A percentile compares a stretch with the other conserved stretches of the same genome.
These are phyloP conservation scores for Pichia kluyveri DNA, from an alignment of 805 yeast genomes.

Conservation along the genomic window DNA sequence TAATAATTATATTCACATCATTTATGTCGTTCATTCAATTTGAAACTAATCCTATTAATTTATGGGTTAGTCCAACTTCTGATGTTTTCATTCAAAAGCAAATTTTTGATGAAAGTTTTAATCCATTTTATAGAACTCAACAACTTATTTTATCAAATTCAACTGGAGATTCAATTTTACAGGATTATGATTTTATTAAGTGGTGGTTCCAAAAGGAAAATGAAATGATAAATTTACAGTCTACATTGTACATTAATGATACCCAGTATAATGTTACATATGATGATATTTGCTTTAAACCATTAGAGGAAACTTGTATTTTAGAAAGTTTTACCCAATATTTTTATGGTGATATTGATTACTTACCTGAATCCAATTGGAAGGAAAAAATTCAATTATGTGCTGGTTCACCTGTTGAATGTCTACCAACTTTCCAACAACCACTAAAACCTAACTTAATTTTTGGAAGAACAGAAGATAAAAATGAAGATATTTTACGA, in stretches of 20 bases:
- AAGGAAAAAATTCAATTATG: conserved; percentile 44
- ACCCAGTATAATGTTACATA: conserved; percentile 25
- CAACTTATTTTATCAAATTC: conserved; percentile 70
- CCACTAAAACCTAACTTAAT: conserved; percentile 68
- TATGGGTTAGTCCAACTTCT: conserved; percentile 84
- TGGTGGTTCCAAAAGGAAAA: conserved; percentile 89
- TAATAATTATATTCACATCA: conserved; percentile 38
- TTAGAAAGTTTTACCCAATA: conserved; percentile 86
- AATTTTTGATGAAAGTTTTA: conserved; percentile 72
- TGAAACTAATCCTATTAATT: conserved; percentile 70
- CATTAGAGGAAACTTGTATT: conserved; percentile 71
- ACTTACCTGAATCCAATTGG: conserved; percentile 51
- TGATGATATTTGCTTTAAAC: conserved; percentile 74
- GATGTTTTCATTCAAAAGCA: conserved; percentile 58
- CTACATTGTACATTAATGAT: conserved; percentile 8
- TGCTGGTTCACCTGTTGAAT: conserved; percentile 74
- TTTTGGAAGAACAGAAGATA: conserved; percentile 44
- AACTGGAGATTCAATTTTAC: conserved; percentile 54
- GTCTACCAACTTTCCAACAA: conserved; percentile 86
- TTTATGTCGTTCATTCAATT: conserved; percentile 46
- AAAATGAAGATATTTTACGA: conserved; percentile 34
- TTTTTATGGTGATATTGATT: conserved; percentile 53
- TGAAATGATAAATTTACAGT: conserved; percentile 33
- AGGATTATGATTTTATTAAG: conserved; percentile 52
- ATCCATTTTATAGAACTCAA: conserved; percentile 85